Evolutionary conservation across 2,329 filamentous ascomycete genomes (phyloP).

Genomic region (Aspergillus alliaceus): DNA sequence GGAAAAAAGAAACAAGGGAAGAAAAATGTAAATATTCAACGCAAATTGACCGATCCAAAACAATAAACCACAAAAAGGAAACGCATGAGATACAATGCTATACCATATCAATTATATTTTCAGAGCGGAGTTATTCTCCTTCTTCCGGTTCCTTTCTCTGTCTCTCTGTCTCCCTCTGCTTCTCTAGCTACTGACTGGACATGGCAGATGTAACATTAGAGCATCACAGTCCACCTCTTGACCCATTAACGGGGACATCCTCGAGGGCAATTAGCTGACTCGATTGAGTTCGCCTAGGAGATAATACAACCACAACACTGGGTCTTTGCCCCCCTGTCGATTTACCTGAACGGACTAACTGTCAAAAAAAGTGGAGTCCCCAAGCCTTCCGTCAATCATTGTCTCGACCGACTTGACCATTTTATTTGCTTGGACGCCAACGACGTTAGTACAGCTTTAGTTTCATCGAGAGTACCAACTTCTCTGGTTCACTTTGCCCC

Average conservation of each 20-base stretch:
- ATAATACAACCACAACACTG: slow-evolving; percentile 8
- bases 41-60: not conserved
- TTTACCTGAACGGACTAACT: slow-evolving; percentile 15
- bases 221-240: not conserved
- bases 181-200: too few relatives aligned
- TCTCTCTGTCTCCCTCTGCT: not conserved
- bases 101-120: not conserved
- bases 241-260: not conserved
- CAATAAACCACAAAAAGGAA: not conserved
- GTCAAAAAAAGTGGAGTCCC: slow-evolving; percentile 19
- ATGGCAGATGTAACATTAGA: not conserved
- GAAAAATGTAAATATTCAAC: not conserved
- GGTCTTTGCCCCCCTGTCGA: slow-evolving; percentile 14
- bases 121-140: not conserved
- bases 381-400: slow-evolving; percentile 24
- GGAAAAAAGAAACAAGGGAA: not conserved
- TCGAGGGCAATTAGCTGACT: not conserved
- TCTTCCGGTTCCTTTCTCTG: not conserved
- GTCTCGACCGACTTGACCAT: slow-evolving; percentile 16
- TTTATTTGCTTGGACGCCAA: slow-evolving; percentile 6
- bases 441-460: slow-evolving; percentile 3
- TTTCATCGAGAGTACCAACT: slow-evolving; percentile 2
- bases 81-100: not conserved
- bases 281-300: slow-evolving; percentile 9
- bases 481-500: slow-evolving; percentile 2